These are phyloP conservation scores for Lipomyces yamadae DNA, from an alignment of 805 yeast species.

Conservation along the genomic window DNA sequence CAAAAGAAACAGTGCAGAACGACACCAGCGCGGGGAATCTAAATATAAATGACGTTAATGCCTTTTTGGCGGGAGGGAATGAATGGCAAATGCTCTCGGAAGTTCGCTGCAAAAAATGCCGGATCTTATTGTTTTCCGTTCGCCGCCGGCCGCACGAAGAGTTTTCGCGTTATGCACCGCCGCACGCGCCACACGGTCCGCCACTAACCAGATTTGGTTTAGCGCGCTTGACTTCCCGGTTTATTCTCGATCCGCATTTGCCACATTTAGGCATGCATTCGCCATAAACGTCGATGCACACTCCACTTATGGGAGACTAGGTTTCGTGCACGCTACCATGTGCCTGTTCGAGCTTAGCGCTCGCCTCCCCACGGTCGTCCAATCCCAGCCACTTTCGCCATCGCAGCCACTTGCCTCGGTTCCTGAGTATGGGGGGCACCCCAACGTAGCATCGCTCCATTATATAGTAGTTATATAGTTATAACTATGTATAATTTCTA, in stretches of 20 bases:
- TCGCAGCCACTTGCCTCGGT: not conserved
- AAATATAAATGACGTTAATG: not conserved
- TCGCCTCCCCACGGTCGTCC: not conserved
- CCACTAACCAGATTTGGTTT: not conserved
- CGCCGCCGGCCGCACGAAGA: not conserved
- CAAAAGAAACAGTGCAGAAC: not conserved
- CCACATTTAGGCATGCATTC: not conserved
- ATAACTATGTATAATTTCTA: no score
- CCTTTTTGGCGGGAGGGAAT: no score
- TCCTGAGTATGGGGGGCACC: not conserved
- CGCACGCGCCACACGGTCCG: not conserved
- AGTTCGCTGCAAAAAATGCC: not conserved
- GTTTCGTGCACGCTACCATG: not conserved
- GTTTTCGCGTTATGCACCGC: not conserved
- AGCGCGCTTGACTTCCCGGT: not conserved
- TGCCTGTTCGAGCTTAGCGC: constrained; percentile 2
- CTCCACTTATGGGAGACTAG: not conserved
- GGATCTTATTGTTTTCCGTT: not conserved
- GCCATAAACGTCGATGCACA: not conserved
- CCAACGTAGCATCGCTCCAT: no score
- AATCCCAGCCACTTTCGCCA: not conserved
- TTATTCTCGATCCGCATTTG: not conserved
- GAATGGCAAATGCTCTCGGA: not conserved
- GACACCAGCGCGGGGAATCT: not conserved
- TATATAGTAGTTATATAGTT: no score